Base-by-base conservation (phyloP, 768 basidiomycete genomes). In the Lactarius tabidus region DNA sequence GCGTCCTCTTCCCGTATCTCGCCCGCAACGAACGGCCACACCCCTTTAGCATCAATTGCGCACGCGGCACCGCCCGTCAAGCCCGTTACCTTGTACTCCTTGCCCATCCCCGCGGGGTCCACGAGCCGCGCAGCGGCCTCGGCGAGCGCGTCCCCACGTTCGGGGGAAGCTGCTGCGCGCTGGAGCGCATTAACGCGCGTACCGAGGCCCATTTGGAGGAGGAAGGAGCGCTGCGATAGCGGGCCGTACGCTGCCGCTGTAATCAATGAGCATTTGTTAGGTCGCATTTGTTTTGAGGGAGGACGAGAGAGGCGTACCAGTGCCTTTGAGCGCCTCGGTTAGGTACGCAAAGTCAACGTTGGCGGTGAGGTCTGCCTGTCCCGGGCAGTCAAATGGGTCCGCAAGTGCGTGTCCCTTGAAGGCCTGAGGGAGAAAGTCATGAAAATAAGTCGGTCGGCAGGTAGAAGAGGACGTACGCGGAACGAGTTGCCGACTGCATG, bases 291-390 rank as follows among this genome's bases (percentile, higher is more conserved):
- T 3, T 28, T 6, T 2, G 14, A 53, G 31, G 18, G 18, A 33
- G 54, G 26, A 51, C n/a, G 29, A 59, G 64, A 38, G 20, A 38
- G 26, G 74, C 83, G 31, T 64, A 91, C 92, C 90, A 3, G 85
- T 76, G 60, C 83, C 85, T 1, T 74, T 73, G 67, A 94, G 79
- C 0, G 91, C 87, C 76, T 97, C 93, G 72, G 83, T 82, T 54
- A 98, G 80, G 73, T 91, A 92, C 0, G 87, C 84, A 76, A 98
- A 98, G 76, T 99, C 95, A 56, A 99, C 96, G 72, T 98, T 97
- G n/a, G 90, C 88, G 0, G 97, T 99, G 55, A 98, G 77, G 75
- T 99, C 97, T 48, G 91, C 89, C 48, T 90, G 82, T 20, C 97
- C 97, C 0, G 95, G 95, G 12, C 81, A 78, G 59, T 89, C 81